Conservation (phyloP, 495 filamentous ascomycete genomes). For the Pyronema domesticum region DNA sequence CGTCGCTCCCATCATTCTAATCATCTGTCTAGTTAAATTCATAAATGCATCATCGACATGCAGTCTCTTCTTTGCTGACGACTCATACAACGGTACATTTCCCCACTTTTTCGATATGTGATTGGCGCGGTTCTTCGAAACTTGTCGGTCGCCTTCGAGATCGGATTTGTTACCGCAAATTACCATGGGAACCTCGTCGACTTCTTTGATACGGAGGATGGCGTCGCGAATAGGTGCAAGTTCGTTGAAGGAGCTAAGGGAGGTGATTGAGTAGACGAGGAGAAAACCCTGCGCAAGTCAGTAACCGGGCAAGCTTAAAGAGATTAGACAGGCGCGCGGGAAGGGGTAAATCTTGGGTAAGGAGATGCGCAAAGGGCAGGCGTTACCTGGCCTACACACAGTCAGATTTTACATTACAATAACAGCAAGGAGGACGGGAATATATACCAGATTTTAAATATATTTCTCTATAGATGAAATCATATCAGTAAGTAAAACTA, state of each 20-base stretch:
- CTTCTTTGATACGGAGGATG: constrained; percentile 93
- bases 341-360: neutral
- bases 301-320: neutral
- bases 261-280: constrained; percentile 93
- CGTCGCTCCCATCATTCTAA: constrained; percentile 37
- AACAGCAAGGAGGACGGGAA: neutral
- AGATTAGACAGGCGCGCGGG: neutral
- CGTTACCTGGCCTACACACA: neutral
- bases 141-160: constrained; percentile 75
- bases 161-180: constrained; percentile 97
- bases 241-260: constrained; percentile 66
- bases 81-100: constrained; percentile 86
- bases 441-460: constrained; percentile 64
- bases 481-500: constrained; percentile 27
- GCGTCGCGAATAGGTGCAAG: constrained; percentile 80
- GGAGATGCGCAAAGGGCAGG: too few relatives aligned
- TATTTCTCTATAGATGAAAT: constrained; percentile 58
- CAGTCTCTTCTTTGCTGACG: constrained; percentile 56
- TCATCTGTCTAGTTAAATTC: constrained; percentile 84
- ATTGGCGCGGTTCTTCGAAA: constrained; percentile 69
- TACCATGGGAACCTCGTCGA: constrained; percentile 77
- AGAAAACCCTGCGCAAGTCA: constrained; percentile 78
- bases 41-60: constrained; percentile 95
- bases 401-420: neutral
- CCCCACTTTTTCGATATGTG: constrained; percentile 77